A percentile compares a stretch with the other conserved stretches of the same genome.
Conservation (phyloP, 805 yeast genomes). For the Zygotorulaspora florentina region DNA sequence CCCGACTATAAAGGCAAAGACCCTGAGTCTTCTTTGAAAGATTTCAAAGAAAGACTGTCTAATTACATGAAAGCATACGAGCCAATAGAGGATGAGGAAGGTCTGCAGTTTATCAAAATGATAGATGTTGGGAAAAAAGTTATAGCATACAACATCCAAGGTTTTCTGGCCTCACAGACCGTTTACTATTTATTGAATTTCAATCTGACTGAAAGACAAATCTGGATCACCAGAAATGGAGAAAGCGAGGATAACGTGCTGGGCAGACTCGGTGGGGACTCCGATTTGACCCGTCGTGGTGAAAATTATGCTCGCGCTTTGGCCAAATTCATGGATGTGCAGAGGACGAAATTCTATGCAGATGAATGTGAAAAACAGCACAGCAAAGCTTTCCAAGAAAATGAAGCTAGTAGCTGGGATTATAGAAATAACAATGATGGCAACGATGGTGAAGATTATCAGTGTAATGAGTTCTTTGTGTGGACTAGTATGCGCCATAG, state of each 20-base stretch:
- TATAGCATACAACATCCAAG: slow-evolving; percentile 84
- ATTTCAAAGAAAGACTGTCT: slow-evolving; percentile 71
- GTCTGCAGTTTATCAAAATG: slow-evolving; percentile 85
- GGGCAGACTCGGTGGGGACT: slow-evolving; percentile 92
- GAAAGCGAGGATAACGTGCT: slow-evolving; percentile 79
- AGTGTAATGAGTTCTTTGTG: slow-evolving; percentile 70
- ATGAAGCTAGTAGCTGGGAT: slow-evolving; percentile 17
- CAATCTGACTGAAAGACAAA: slow-evolving; percentile 83
- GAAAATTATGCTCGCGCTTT: slow-evolving; percentile 66
- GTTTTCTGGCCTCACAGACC: slow-evolving; percentile 87
- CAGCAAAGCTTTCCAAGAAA: slow-evolving; percentile 10
- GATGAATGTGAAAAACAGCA: slow-evolving; percentile 51
- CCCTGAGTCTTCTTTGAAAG: slow-evolving; percentile 69
- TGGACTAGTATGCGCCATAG: slow-evolving; percentile 89
- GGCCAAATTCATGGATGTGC: slow-evolving; percentile 65
- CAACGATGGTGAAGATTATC: slow-evolving; percentile 35
- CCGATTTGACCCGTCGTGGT: slow-evolving; percentile 76
- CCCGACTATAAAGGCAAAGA: slow-evolving; percentile 91
- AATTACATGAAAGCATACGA: slow-evolving; percentile 90
- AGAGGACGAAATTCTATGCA: slow-evolving; percentile 63
- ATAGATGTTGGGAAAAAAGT: slow-evolving; percentile 93
- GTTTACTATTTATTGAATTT: slow-evolving; percentile 85
- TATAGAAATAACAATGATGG: slow-evolving; percentile 9
- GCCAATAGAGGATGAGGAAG: slow-evolving; percentile 76
- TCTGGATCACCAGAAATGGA: slow-evolving; percentile 94